Conservation (phyloP, 208 protist species). For the Kentomonas sorsogonicus region DNA sequence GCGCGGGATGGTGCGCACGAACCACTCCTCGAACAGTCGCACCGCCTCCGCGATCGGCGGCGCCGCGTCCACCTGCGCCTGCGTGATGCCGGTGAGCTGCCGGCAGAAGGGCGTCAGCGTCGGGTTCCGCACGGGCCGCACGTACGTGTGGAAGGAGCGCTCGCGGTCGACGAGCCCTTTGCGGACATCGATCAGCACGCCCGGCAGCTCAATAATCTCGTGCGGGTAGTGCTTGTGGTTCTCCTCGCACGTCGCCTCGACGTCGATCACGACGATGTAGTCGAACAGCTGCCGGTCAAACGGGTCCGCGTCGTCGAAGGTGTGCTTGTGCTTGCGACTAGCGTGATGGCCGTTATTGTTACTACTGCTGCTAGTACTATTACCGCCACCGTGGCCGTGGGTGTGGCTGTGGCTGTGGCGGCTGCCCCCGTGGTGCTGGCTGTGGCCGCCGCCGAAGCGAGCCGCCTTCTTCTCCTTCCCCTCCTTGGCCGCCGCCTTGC, state of each 20-base stretch:
- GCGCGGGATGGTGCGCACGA: slow-evolving; percentile 51
- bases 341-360: neutral
- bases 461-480: too few relatives aligned
- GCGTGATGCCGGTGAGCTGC: slow-evolving; percentile 92
- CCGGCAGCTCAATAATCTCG: slow-evolving; percentile 95
- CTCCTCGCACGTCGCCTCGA: slow-evolving; percentile 89
- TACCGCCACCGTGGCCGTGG: neutral
- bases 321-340: slow-evolving; percentile 19
- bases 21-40: slow-evolving; percentile 71
- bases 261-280: slow-evolving; percentile 91
- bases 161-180: slow-evolving; percentile 53
- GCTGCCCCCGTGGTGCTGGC: slow-evolving; percentile 3
- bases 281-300: slow-evolving; percentile 85
- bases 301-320: slow-evolving; percentile 52
- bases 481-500: slow-evolving; percentile 49
- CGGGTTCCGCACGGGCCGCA: slow-evolving; percentile 83
- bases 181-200: slow-evolving; percentile 81
- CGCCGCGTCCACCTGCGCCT: slow-evolving; percentile 84
- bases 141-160: slow-evolving; percentile 85
- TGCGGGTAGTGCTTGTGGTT: slow-evolving; percentile 61
- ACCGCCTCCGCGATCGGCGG: slow-evolving; percentile 65
- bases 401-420: neutral
- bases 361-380: neutral
- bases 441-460: slow-evolving; percentile 3
- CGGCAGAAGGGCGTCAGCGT: slow-evolving; percentile 90